phyloP scores from a whole-genome alignment of 257 asterid species.

The Phtheirospermum japonicum region DNA sequence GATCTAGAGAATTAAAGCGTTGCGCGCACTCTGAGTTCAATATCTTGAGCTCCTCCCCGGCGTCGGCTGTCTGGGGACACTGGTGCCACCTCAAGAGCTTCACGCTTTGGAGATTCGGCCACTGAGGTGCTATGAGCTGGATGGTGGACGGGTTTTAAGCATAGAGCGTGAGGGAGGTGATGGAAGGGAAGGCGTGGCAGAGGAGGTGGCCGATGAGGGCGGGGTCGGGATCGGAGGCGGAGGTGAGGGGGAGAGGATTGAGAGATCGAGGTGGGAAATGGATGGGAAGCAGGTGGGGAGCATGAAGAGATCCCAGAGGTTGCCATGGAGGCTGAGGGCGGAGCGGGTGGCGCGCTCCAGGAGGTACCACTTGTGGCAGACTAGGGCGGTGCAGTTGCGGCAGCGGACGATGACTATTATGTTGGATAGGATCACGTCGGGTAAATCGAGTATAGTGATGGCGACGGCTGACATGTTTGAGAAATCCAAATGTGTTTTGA shows the following conservation, averaged over 20 bases:
- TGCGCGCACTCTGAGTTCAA: conserved; percentile 35
- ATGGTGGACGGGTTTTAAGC: conserved; percentile 51
- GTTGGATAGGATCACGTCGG: conserved; percentile 67
- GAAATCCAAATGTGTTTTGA: conserved; percentile 26
- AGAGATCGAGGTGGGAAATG: conserved; percentile 67
- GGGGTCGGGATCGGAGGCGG: conserved; percentile 53
- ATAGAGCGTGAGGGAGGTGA: too few species aligned
- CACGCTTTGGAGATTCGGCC: conserved; percentile 43
- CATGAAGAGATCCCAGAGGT: too few species aligned
- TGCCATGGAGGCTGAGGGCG: too few species aligned
- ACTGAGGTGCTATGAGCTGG: conserved; percentile 45
- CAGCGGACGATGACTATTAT: conserved; percentile 64
- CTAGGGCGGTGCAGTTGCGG: conserved; percentile 72
- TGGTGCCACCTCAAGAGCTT: conserved; percentile 95
- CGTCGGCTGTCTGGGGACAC: conserved; percentile 67
- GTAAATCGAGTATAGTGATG: conserved; percentile 52
- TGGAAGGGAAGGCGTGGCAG: too few species aligned
- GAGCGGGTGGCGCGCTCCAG: too few species aligned
- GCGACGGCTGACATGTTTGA: conserved; percentile 37
- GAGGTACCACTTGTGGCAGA: too few species aligned
- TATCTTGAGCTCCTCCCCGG: conserved; percentile 44
- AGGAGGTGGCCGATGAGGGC: too few species aligned
- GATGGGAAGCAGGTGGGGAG: conserved; percentile 70
- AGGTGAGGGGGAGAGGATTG: conserved; percentile 62
- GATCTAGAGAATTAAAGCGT: conserved; percentile 49